Base-by-base conservation (phyloP, 2,329 filamentous ascomycete species). In the Pseudogymnoascus sp. region DNA sequence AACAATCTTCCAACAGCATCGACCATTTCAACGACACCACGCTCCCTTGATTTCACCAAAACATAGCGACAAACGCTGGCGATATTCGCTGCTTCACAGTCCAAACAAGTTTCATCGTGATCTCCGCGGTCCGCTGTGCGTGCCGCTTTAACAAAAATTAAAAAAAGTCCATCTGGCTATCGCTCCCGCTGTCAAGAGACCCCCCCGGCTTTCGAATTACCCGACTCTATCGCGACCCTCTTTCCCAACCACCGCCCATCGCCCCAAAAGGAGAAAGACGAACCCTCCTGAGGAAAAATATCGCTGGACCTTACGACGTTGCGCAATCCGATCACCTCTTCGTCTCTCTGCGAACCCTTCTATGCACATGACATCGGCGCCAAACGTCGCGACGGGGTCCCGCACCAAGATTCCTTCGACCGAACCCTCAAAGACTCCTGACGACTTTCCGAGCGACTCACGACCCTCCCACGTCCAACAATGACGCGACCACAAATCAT, bases 401-500 rank as follows among this genome's bases (percentile, higher is more conserved):
- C 43, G 43, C 43, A 49, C 21, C 43, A 49, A 49, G 43, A 49
- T 49, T 49, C 43, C 43, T 49, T 25, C 23, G 43, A 49, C 23
- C 43, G 21, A 49, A 12, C 43, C 43, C 21, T 28, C 43, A 28
- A 49, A 25, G 43, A 49, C 43, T 49, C 43, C 43, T 49, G 43
- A 49, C 43, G 43, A 49, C 43, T 49, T 23, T 23, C 43, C 12
- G 23, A 28, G 21, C 12, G 6, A 49, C 28, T 49, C 43, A 49
- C 23, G 23, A 49, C 56, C 28, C 36, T 16, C 28, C 12, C 60
- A 43, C 16, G 3, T 5, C 16, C 38, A 28, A 74, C 61, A 60
- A 84, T 84, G 81, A 82, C 81, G 69, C 77, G 81, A 68, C 81
- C 81, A 69, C 78, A 81, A 63, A 82, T 83, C 63, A 81, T 84